Base-by-base conservation (phyloP, 306 rosid genomes). In the Rosa multiflora region DNA sequence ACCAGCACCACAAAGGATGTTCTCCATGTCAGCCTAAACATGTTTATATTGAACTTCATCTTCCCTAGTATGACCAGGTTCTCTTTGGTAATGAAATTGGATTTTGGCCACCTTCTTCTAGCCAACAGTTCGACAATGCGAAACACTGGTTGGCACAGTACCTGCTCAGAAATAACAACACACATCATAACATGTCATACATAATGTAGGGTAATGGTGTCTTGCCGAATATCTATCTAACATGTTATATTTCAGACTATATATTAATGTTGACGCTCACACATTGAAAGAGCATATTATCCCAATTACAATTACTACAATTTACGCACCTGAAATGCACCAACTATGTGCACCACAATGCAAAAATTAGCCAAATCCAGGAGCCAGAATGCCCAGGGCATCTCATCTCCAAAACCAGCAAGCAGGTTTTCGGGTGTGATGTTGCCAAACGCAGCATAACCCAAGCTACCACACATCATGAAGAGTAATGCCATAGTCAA, bases 401-500 rank as follows among this genome's bases (percentile, higher is more conserved):
- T 87, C 0, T 82, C 82, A 78, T 82, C 86, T 74, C 87, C 97
- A 71, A 89, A 88, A 67, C 92, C 93, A 0, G 89, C 82, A 47
- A 92, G 84, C 55, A 89, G 85, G 76, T 92, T 89, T 76, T 93
- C 92, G 0, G 89, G 96, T 8, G 97, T 83, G 10, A 78, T 43
- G 40, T 89, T 73, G 0, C 96, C 96, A 49, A 89, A 93, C 15
- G 94, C 92, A 13, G 92, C 94, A 79, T 91, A 93, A 73, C 96
- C 96, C 61, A 87, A 84, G 66, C 88, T 43, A 64, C 89, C 80
- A 37, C 83, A 85, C 77, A 78, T 48, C 75, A 89, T 72, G 82
- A 90, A 90, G 39, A 92, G 80, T 37, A 67, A 6, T 23, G 87
- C 62, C 96, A 92, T 92, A 13, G 87, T 76, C 40, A 86, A 80